These are phyloP conservation scores for Corinectria fuckeliana DNA, from an alignment of 2,329 filamentous ascomycete species.

Conservation along the genomic window DNA sequence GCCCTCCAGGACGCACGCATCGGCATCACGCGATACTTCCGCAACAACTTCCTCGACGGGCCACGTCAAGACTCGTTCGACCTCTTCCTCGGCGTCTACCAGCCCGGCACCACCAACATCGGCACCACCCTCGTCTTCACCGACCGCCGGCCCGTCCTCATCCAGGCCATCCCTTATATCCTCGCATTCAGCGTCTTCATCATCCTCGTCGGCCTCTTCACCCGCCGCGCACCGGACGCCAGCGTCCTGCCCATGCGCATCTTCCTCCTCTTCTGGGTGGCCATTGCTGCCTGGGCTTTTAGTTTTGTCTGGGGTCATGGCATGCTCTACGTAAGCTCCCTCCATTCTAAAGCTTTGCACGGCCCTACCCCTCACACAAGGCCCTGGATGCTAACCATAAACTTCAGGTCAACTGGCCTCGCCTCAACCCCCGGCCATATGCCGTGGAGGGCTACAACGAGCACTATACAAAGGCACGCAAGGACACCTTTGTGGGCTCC, in stretches of 20 bases:
- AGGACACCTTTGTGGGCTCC: slow-evolving; percentile 80
- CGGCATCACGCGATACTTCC: slow-evolving; percentile 85
- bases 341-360: neutral
- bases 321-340: slow-evolving; percentile 84
- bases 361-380: neutral
- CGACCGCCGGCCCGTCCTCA: slow-evolving; percentile 82
- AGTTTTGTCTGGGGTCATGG: slow-evolving; percentile 85
- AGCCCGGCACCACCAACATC: slow-evolving; percentile 73
- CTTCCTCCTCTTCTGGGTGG: slow-evolving; percentile 80
- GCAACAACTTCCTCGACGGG: slow-evolving; percentile 95
- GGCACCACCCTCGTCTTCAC: slow-evolving; percentile 79
- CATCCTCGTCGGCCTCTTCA: slow-evolving; percentile 76
- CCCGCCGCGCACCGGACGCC: slow-evolving; percentile 73
- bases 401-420: slow-evolving; percentile 92
- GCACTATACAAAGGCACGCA: slow-evolving; percentile 80
- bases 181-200: slow-evolving; percentile 87
- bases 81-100: slow-evolving; percentile 87
- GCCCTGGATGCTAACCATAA: slow-evolving; percentile 19
- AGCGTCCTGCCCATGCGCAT: slow-evolving; percentile 81
- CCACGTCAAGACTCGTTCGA: slow-evolving; percentile 96
- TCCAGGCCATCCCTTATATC: slow-evolving; percentile 94
- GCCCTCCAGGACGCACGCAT: slow-evolving; percentile 87
- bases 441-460: slow-evolving; percentile 89
- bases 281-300: slow-evolving; percentile 72
- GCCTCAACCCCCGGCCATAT: slow-evolving; percentile 87